Conservation (phyloP, 495 filamentous ascomycete species). For the Daldinia childiae region DNA sequence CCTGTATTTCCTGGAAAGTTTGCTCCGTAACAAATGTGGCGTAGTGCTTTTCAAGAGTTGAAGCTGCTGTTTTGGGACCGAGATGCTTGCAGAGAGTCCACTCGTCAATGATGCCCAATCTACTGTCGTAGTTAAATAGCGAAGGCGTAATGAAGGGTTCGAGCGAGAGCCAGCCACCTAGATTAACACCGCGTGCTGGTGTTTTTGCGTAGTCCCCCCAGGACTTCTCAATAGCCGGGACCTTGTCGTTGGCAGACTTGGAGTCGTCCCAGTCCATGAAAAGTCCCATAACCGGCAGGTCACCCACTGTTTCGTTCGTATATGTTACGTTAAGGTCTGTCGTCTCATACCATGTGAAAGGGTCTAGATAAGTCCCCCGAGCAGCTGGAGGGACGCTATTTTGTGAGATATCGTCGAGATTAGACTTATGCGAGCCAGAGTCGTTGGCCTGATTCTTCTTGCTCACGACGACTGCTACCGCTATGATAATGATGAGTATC, state of each 20-base stretch:
- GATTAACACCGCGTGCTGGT: slow-evolving; percentile 88
- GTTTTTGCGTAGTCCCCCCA: slow-evolving; percentile 79
- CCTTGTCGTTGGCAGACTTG: slow-evolving; percentile 75
- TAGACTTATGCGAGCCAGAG: slow-evolving; percentile 55
- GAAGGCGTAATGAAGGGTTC: slow-evolving; percentile 97
- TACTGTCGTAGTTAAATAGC: slow-evolving; percentile 76
- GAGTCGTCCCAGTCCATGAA: slow-evolving; percentile 89
- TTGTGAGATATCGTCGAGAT: slow-evolving; percentile 67
- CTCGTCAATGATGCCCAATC: slow-evolving; percentile 82
- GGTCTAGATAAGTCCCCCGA: slow-evolving; percentile 83
- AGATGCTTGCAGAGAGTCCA: slow-evolving; percentile 78
- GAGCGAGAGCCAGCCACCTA: slow-evolving; percentile 93
- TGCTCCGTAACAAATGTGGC: slow-evolving; percentile 83
- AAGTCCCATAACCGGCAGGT: slow-evolving; percentile 88
- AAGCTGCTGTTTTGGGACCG: slow-evolving; percentile 66
- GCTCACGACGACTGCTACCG: slow-evolving; percentile 74
- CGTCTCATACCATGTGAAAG: slow-evolving; percentile 93
- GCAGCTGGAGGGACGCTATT: slow-evolving; percentile 71
- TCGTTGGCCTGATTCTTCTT: slow-evolving; percentile 65
- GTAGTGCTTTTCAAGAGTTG: slow-evolving; percentile 87
- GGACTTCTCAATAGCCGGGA: slow-evolving; percentile 76
- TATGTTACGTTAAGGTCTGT: slow-evolving; percentile 94
- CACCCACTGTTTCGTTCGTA: slow-evolving; percentile 84
- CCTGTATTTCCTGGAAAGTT: slow-evolving; percentile 83
- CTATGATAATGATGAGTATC: slow-evolving; percentile 76